Evolutionary conservation across 139 green algal species (phyloP).

Genomic region (Ostreobium quekettii): DNA sequence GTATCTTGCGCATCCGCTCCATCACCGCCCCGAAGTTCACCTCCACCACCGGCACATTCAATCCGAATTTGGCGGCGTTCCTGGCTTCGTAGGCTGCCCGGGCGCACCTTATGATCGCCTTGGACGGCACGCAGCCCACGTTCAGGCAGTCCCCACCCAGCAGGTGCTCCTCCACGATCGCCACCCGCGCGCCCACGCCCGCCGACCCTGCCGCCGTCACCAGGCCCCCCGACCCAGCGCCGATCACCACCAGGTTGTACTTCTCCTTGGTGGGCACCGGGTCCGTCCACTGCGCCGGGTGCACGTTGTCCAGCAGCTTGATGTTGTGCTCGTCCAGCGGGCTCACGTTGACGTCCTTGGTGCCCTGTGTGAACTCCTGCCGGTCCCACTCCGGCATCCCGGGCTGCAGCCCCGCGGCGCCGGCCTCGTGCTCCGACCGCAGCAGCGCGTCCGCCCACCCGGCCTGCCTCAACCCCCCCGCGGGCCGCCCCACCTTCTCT

Average conservation of each 20-base stretch:
- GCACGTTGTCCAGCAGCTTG: slow-evolving; percentile 17
- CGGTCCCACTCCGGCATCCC: slow-evolving; percentile 2
- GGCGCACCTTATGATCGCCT: slow-evolving; percentile 24
- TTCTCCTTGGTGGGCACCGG: not conserved
- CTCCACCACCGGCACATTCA: slow-evolving; percentile 3
- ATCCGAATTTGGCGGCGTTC: slow-evolving; percentile 12
- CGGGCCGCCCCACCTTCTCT: too few relatives aligned
- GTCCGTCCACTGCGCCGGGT: slow-evolving; percentile 8
- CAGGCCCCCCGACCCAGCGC: slow-evolving; percentile 22
- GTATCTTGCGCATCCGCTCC: slow-evolving; percentile 19
- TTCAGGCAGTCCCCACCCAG: slow-evolving; percentile 30
- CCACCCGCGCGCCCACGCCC: slow-evolving; percentile 22
- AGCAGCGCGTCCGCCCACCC: slow-evolving; percentile 17
- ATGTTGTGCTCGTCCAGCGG: slow-evolving; percentile 14
- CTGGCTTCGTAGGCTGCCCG: slow-evolving; percentile 16
- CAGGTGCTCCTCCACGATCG: slow-evolving; percentile 30
- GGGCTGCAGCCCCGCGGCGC: not conserved
- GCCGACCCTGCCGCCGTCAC: slow-evolving; percentile 22
- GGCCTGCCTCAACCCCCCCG: too few relatives aligned
- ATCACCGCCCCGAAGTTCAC: slow-evolving; percentile 22
- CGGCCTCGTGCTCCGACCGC: not conserved
- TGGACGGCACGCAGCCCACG: slow-evolving; percentile 28
- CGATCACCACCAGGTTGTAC: slow-evolving; percentile 25
- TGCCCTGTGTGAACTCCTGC: not conserved
- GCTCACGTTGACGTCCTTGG: not conserved